phyloP scores from a whole-genome alignment of 192 early-diverging fungal species.

The Ramicandelaber brevisporus region DNA sequence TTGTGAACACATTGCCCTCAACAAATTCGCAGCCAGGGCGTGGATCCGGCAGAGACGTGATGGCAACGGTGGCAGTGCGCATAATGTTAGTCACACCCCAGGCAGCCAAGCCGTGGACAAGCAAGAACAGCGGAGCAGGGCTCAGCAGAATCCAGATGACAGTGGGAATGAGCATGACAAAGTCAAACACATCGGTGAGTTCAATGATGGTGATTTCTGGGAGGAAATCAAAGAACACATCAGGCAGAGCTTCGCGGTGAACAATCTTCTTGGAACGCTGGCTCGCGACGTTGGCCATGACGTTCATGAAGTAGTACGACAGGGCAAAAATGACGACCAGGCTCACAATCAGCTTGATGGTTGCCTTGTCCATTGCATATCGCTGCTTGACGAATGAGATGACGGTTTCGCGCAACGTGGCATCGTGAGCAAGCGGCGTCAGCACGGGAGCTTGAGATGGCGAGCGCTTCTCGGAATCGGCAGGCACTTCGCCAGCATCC shows the following conservation, averaged over 20 bases:
- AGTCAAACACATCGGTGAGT: constrained; percentile 34
- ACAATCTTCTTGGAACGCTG: constrained; percentile 19
- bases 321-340: constrained; percentile 9
- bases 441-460: too few relatives aligned
- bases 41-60: constrained; percentile 35
- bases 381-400: constrained; percentile 2
- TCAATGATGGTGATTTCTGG: constrained; percentile 20
- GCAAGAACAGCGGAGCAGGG: constrained; percentile 23
- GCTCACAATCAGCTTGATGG: constrained; percentile 8
- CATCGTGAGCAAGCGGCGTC: too few relatives aligned
- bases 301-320: constrained; percentile 27
- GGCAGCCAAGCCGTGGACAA: constrained; percentile 20
- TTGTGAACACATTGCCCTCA: constrained; percentile 23
- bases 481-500: too few relatives aligned
- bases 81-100: constrained; percentile 26
- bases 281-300: constrained; percentile 35
- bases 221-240: constrained; percentile 29
- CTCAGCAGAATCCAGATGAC: constrained; percentile 20
- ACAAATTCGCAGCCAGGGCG: constrained; percentile 25
- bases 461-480: too few relatives aligned
- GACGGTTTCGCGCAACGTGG: too few relatives aligned
- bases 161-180: constrained; percentile 22
- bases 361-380: constrained; percentile 8
- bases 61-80: constrained; percentile 31
- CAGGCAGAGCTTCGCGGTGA: constrained; percentile 14